Evolutionary conservation across 495 filamentous ascomycete species (phyloP).

Genomic region (Stereocaulon alpinum): DNA sequence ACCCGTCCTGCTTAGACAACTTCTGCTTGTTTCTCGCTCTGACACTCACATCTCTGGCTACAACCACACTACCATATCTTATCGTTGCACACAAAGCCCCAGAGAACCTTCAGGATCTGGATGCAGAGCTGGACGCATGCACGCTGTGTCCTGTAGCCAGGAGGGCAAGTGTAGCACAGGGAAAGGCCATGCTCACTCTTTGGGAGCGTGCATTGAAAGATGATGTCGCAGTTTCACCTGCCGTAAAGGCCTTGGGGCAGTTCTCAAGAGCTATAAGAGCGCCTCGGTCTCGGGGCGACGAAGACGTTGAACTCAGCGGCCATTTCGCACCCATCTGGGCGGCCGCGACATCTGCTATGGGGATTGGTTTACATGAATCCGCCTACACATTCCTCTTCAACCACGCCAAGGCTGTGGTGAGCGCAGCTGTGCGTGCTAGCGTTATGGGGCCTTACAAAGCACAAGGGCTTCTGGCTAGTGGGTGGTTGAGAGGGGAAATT

Average conservation of each 20-base stretch:
- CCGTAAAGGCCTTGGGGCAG: constrained; percentile 20
- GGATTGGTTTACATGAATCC: constrained; percentile 51
- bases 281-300: constrained; percentile 22
- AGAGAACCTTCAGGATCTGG: constrained; percentile 44
- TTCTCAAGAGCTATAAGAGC: constrained; percentile 30
- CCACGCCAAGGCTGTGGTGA: constrained; percentile 80
- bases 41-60: constrained; percentile 67
- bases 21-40: constrained; percentile 70
- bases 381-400: constrained; percentile 79
- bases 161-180: constrained; percentile 74
- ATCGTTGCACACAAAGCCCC: constrained; percentile 64
- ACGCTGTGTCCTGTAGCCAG: constrained; percentile 80
- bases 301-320: constrained; percentile 35
- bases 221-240: constrained; percentile 5
- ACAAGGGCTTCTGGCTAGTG: constrained; percentile 67
- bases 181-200: constrained; percentile 73
- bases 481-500: constrained; percentile 50
- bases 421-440: constrained; percentile 78
- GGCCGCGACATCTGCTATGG: constrained; percentile 52
- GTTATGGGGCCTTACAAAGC: constrained; percentile 91
- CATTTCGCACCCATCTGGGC: constrained; percentile 81
- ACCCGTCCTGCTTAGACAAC: constrained; percentile 32
- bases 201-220: constrained; percentile 67
- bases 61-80: constrained; percentile 75
- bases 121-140: constrained; percentile 78